These are phyloP conservation scores for Pseudogymnoascus sp. DNA, from an alignment of 2,329 filamentous ascomycete genomes.

Conservation along the genomic window DNA sequence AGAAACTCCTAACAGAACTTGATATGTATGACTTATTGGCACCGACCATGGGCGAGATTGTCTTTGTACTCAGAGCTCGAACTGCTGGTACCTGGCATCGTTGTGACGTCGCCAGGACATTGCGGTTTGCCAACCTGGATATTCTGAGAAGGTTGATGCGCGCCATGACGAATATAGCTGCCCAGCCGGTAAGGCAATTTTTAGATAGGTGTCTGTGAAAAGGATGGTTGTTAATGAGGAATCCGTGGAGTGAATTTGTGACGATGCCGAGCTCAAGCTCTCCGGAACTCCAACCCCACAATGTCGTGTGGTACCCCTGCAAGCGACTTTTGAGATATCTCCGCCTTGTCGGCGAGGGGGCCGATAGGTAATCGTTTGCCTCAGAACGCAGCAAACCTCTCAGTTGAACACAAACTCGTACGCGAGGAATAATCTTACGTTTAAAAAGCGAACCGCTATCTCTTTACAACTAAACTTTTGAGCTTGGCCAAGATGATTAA, in stretches of 20 bases:
- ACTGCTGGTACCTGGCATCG: background rate
- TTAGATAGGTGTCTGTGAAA: background rate
- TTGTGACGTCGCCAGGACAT: background rate
- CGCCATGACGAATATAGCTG: background rate
- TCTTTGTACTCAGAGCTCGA: background rate
- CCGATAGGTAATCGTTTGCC: background rate
- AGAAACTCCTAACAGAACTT: background rate
- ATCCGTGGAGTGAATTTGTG: background rate
- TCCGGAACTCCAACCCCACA: background rate
- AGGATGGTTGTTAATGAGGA: background rate
- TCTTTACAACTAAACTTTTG: background rate
- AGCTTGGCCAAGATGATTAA: slow-evolving; percentile 69
- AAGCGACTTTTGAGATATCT: slow-evolving; percentile 9
- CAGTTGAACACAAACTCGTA: background rate
- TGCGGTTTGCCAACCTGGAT: slow-evolving; percentile 6
- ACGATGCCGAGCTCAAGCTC: slow-evolving; percentile 1
- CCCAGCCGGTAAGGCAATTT: background rate
- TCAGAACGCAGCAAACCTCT: background rate
- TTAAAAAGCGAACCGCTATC: background rate
- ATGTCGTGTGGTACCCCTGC: slow-evolving; percentile 4
- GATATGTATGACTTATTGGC: background rate
- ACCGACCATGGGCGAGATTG: background rate
- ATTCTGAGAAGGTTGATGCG: slow-evolving; percentile 6
- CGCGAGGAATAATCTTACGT: background rate
- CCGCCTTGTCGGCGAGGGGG: slow-evolving; percentile 1